Evolutionary conservation across 164 flowering plant genomes (phyloP).

Genomic region (Annona cherimola): DNA sequence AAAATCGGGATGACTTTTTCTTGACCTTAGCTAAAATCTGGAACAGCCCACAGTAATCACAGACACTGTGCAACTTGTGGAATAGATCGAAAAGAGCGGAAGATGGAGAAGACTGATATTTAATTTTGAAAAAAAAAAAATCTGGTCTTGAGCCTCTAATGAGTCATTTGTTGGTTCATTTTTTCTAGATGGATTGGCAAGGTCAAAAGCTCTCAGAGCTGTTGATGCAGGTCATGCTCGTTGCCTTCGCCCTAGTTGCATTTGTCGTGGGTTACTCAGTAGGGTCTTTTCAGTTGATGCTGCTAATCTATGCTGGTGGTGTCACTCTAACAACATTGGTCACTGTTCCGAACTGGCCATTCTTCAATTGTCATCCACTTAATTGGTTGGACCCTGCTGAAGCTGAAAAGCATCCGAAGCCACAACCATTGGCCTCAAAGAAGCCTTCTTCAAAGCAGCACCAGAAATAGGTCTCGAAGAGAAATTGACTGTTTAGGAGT

Average conservation of each 20-base stretch:
- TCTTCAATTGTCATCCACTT: slow-evolving; percentile 77
- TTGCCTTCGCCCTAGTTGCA: slow-evolving; percentile 53
- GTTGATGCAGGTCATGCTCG: slow-evolving; percentile 79
- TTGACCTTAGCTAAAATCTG: too few relatives aligned
- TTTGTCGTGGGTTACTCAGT: slow-evolving; percentile 46
- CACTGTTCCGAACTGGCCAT: slow-evolving; percentile 90
- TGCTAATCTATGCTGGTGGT: slow-evolving; percentile 61
- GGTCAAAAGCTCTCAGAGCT: slow-evolving; percentile 91
- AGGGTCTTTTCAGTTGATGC: slow-evolving; percentile 75
- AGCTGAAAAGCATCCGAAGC: slow-evolving; percentile 77
- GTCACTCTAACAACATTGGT: slow-evolving; percentile 62
- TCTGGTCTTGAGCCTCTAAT: neutral
- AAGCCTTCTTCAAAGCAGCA: slow-evolving; percentile 47
- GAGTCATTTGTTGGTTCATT: neutral
- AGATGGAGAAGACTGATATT: too few relatives aligned
- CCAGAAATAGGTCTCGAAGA: slow-evolving; percentile 39
- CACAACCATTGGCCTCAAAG: slow-evolving; percentile 23
- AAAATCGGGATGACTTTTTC: too few relatives aligned
- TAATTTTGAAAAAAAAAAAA: neutral
- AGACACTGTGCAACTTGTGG: too few relatives aligned
- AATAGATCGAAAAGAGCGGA: too few relatives aligned
- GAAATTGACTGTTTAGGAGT: neutral
- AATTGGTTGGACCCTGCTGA: slow-evolving; percentile 77
- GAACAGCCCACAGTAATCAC: too few relatives aligned
- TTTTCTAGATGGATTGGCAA: slow-evolving; percentile 85